Percentiles rank a stretch among this genome's conserved stretches.
Evolutionary conservation across 805 yeast species (phyloP).

Genomic region (Diddensiella caesifluorescens): DNA sequence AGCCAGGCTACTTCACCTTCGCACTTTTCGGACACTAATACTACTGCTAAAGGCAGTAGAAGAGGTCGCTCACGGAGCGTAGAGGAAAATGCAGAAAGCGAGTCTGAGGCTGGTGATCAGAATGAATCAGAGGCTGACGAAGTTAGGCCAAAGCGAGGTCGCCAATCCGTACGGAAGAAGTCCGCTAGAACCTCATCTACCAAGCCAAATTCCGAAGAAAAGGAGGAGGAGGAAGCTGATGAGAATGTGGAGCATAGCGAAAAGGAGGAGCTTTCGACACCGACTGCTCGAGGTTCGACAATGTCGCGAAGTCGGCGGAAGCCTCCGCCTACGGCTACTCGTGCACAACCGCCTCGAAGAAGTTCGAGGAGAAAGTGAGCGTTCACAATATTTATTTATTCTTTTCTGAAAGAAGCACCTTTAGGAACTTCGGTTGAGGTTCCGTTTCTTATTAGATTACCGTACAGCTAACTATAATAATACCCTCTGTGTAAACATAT

Average conservation of each 20-base stretch:
- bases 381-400: neutral
- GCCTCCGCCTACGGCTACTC: neutral
- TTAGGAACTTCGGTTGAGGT: neutral
- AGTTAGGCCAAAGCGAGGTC: neutral
- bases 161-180: constrained; percentile 10
- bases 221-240: constrained; percentile 19
- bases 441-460: neutral
- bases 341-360: constrained; percentile 4
- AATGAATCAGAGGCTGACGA: constrained; percentile 4
- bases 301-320: neutral
- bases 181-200: neutral
- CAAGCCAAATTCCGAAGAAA: too few species aligned
- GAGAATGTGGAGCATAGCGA: constrained; percentile 15
- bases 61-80: constrained; percentile 8
- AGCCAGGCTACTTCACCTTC: constrained; percentile 11
- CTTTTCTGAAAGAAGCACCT: neutral
- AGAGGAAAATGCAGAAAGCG: constrained; percentile 7
- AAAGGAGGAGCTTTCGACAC: constrained; percentile 7
- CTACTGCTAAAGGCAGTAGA: constrained; percentile 11
- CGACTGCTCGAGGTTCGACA: constrained; percentile 3
- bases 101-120: neutral
- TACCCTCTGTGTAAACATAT: neutral
- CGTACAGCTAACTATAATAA: neutral
- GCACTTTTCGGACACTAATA: constrained; percentile 9
- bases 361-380: constrained; percentile 9